phyloP scores from a whole-genome alignment of 306 rosid genomes.

The Gastrolobium bilobum region DNA sequence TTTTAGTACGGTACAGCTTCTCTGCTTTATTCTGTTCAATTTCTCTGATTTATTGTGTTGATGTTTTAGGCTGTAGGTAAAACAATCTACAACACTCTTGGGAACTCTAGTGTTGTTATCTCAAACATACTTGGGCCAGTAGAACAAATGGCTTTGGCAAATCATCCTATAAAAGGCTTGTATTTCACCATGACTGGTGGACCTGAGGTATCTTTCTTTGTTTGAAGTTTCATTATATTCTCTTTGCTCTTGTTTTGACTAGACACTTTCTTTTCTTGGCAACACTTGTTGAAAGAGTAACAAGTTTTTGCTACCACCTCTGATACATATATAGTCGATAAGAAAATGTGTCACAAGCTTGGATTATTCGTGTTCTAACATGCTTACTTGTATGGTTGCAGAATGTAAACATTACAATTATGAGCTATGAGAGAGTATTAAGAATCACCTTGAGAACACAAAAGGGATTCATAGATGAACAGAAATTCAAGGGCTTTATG shows the following conservation, averaged over 20 bases:
- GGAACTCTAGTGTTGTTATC: slow-evolving; percentile 55
- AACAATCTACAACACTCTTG: slow-evolving; percentile 39
- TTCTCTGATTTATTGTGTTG: neutral
- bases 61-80: slow-evolving; percentile 59
- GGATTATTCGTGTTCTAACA: neutral
- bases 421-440: slow-evolving; percentile 62
- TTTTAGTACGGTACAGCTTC: neutral
- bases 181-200: slow-evolving; percentile 53
- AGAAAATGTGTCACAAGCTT: neutral
- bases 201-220: slow-evolving; percentile 57
- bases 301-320: neutral
- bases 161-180: slow-evolving; percentile 58
- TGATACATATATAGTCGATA: neutral
- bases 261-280: neutral
- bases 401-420: slow-evolving; percentile 55
- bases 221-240: neutral
- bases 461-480: slow-evolving; percentile 57
- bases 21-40: neutral
- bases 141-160: slow-evolving; percentile 59
- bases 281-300: neutral
- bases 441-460: slow-evolving; percentile 52
- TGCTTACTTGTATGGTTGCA: slow-evolving; percentile 32
- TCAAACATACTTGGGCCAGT: slow-evolving; percentile 64
- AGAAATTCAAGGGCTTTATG: slow-evolving; percentile 53
- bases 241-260: neutral